Conservation (phyloP, 352 stramenopile species). For the Elongisporangium undulatum region DNA sequence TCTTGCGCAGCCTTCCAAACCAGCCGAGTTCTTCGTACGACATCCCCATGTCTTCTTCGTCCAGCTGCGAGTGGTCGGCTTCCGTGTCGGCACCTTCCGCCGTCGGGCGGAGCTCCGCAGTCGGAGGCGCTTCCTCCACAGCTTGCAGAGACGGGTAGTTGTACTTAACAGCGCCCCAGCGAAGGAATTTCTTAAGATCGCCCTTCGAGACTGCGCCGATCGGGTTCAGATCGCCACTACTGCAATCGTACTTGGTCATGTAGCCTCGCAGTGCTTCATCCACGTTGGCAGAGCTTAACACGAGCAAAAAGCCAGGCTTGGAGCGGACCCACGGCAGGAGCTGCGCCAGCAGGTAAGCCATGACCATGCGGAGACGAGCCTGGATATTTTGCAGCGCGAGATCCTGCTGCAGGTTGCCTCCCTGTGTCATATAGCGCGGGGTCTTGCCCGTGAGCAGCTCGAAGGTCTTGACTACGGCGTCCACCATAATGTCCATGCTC, state of each 20-base stretch:
- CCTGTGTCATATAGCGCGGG: conserved; percentile 85
- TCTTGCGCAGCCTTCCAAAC: conserved; percentile 96
- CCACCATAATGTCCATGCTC: conserved; percentile 95
- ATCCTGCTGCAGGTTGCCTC: conserved; percentile 93
- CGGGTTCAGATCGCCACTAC: conserved; percentile 97
- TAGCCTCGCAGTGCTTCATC: conserved; percentile 98
- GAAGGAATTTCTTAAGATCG: conserved; percentile 97
- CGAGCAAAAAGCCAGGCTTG: conserved; percentile 94
- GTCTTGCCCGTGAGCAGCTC: conserved; percentile 82
- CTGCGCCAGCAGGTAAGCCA: conserved; percentile 97
- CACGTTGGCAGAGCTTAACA: conserved; percentile 97
- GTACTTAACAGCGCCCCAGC: conserved; percentile 89
- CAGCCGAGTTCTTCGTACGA: conserved; percentile 96
- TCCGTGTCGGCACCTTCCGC: conserved; percentile 54
- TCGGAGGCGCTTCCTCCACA: conserved; percentile 93
- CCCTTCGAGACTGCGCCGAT: conserved; percentile 96
- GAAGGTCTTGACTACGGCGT: conserved; percentile 80
- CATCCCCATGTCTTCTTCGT: conserved; percentile 99
- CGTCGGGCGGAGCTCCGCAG: conserved; percentile 94
- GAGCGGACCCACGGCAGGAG: conserved; percentile 97
- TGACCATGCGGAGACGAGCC: conserved; percentile 97
- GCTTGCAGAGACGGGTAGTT: conserved; percentile 89
- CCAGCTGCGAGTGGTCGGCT: conserved; percentile 90
- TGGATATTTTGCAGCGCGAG: conserved; percentile 99
- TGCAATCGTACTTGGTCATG: conserved; percentile 99